Evolutionary conservation across 768 basidiomycete species (phyloP).

Genomic region (Lactarius hengduanensis): DNA sequence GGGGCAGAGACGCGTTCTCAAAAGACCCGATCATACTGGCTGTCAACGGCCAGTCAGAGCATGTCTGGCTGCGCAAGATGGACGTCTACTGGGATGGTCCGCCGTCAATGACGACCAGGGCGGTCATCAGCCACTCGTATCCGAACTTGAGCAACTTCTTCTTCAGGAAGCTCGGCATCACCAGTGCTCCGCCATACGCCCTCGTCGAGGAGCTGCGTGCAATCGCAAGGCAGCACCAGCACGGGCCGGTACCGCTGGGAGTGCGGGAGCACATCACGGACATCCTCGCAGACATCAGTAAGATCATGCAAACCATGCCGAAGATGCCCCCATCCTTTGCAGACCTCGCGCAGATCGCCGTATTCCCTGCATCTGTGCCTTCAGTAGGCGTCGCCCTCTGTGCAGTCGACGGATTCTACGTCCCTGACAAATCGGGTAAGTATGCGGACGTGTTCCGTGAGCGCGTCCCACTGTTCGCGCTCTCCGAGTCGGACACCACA

Average conservation of each 20-base stretch:
- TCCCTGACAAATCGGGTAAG: constrained; percentile 29
- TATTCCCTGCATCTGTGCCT: constrained; percentile 24
- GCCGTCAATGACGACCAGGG: constrained; percentile 27
- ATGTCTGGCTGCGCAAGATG: constrained; percentile 20
- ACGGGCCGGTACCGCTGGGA: neutral
- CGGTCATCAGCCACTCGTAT: constrained; percentile 23
- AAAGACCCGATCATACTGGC: constrained; percentile 23
- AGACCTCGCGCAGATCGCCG: constrained; percentile 10
- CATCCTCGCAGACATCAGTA: constrained; percentile 28
- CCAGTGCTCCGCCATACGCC: constrained; percentile 20
- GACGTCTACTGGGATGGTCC: constrained; percentile 31
- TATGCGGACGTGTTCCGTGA: constrained; percentile 23
- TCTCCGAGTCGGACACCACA: constrained; percentile 10
- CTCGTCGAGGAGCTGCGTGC: constrained; percentile 28
- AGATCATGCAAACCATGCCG: neutral
- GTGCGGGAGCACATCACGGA: constrained; percentile 14
- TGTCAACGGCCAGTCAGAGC: constrained; percentile 8
- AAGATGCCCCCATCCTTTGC: constrained; percentile 8
- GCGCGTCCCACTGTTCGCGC: constrained; percentile 21
- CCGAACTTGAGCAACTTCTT: constrained; percentile 27
- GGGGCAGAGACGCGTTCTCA: constrained; percentile 23
- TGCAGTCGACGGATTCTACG: constrained; percentile 27
- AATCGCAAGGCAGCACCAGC: constrained; percentile 11
- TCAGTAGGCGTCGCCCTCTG: constrained; percentile 7
- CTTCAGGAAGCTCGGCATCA: constrained; percentile 23